Evolutionary conservation across 2,329 filamentous ascomycete species (phyloP).

Genomic region (Stachybotrys chartarum): DNA sequence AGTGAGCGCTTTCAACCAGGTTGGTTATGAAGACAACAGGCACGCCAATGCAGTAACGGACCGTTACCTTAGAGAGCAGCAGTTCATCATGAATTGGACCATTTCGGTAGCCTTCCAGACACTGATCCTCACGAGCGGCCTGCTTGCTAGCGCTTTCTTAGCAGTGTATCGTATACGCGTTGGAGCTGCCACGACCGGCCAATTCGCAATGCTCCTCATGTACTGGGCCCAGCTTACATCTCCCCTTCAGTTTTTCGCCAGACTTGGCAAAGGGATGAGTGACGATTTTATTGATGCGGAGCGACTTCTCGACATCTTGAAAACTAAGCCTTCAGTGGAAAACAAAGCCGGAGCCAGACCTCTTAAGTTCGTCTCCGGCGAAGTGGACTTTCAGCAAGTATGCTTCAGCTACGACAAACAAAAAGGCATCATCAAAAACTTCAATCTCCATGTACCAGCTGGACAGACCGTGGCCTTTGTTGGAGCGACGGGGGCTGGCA

Average conservation of each 20-base stretch:
- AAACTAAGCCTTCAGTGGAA: slow-evolving; percentile 46
- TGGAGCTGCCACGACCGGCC: slow-evolving; percentile 53
- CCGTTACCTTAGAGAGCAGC: slow-evolving; percentile 29
- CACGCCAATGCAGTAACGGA: slow-evolving; percentile 42
- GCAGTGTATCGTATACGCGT: slow-evolving; percentile 60
- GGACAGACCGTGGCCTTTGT: slow-evolving; percentile 54
- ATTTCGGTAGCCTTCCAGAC: slow-evolving; percentile 50
- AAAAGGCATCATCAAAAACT: slow-evolving; percentile 47
- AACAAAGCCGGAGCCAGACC: slow-evolving; percentile 43
- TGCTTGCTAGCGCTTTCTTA: slow-evolving; percentile 55
- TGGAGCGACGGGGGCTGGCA: slow-evolving; percentile 52
- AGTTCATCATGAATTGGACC: slow-evolving; percentile 35
- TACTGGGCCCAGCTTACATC: slow-evolving; percentile 69
- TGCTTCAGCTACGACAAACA: slow-evolving; percentile 53
- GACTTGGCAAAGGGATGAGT: slow-evolving; percentile 47
- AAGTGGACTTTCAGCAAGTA: slow-evolving; percentile 48
- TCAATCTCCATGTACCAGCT: slow-evolving; percentile 42
- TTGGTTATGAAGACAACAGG: slow-evolving; percentile 47
- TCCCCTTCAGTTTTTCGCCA: slow-evolving; percentile 63
- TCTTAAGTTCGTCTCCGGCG: slow-evolving; percentile 42
- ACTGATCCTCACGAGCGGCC: slow-evolving; percentile 60
- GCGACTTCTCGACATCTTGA: slow-evolving; percentile 50
- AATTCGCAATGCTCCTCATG: slow-evolving; percentile 64
- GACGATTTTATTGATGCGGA: slow-evolving; percentile 52
- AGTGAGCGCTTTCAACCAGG: slow-evolving; percentile 52